Evolutionary conservation across 2,329 filamentous ascomycete genomes (phyloP).

Genomic region (Fusarium aywerte): DNA sequence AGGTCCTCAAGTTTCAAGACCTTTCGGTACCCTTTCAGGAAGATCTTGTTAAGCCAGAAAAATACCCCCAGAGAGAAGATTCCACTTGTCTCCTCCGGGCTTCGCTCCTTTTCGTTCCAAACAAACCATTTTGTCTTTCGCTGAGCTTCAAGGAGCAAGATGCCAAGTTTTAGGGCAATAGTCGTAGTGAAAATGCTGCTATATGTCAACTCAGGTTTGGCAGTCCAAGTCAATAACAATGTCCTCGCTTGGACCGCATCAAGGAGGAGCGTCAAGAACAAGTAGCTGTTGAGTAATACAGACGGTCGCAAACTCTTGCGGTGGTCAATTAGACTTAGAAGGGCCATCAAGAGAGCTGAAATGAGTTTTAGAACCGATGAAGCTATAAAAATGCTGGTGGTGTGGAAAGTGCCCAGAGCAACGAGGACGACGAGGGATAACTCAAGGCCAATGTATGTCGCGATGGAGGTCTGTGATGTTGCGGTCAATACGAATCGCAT

Average conservation of each 20-base stretch:
- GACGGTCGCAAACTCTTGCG: constrained; percentile 55
- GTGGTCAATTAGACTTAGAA: constrained; percentile 52
- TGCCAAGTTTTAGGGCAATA: constrained; percentile 49
- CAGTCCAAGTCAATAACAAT: constrained; percentile 50
- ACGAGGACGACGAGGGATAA: constrained; percentile 49
- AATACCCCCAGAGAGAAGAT: constrained; percentile 48
- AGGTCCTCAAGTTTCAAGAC: constrained; percentile 50
- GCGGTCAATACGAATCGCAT: background rate
- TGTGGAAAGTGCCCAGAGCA: constrained; percentile 22
- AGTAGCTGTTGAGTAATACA: constrained; percentile 54
- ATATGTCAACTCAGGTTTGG: constrained; percentile 19
- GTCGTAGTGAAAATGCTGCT: constrained; percentile 50
- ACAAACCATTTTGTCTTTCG: constrained; percentile 53
- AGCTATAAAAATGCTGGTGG: constrained; percentile 43
- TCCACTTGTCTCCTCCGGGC: constrained; percentile 52
- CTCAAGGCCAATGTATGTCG: constrained; percentile 47
- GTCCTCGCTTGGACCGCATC: constrained; percentile 57
- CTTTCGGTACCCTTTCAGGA: constrained; percentile 50
- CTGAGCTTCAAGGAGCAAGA: constrained; percentile 53
- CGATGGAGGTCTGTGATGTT: constrained; percentile 36
- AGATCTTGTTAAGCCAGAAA: constrained; percentile 52
- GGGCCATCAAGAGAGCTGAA: constrained; percentile 44
- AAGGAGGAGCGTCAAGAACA: constrained; percentile 57
- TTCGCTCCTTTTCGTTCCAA: constrained; percentile 52
- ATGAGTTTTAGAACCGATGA: constrained; percentile 41